These are phyloP conservation scores for Leccinum subspadiceum DNA, from an alignment of 1,284 basidiomycete species.

Conservation along the genomic window DNA sequence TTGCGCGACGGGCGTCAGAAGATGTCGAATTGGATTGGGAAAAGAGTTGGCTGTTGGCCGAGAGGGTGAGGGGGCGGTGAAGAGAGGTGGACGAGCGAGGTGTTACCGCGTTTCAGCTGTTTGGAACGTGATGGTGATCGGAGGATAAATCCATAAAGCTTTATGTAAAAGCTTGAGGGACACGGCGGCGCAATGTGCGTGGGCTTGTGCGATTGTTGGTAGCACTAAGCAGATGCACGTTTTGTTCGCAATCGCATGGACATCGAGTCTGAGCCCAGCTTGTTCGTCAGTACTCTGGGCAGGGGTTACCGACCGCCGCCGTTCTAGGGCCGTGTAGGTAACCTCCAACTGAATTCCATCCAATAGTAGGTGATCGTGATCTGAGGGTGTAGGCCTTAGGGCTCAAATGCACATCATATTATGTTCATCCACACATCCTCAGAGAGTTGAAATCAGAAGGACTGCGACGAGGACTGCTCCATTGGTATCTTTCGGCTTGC, in stretches of 20 bases:
- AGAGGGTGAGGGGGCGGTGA: constrained; percentile 21
- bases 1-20: constrained; percentile 1
- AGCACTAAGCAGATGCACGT: too few species aligned
- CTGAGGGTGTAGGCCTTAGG: too few species aligned
- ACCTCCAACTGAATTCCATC: not conserved
- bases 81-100: constrained; percentile 20
- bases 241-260: too few species aligned
- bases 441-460: not conserved
- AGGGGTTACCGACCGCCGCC: not conserved
- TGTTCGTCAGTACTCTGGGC: not conserved
- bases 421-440: too few species aligned
- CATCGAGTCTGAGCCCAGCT: too few species aligned
- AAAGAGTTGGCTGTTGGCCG: constrained; percentile 23
- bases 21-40: constrained; percentile 29
- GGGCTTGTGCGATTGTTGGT: too few species aligned
- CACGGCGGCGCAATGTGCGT: too few species aligned
- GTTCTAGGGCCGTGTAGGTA: not conserved
- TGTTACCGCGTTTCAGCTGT: constrained; percentile 31
- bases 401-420: too few species aligned
- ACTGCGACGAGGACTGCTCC: not conserved
- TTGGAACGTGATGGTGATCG: constrained; percentile 5
- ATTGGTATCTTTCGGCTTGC: not conserved
- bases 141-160: too few species aligned
- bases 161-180: too few species aligned
- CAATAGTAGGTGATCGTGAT: too few species aligned